Percentiles rank a stretch among this genome's conserved stretches.
These are phyloP conservation scores for Starmerella stellata DNA, from an alignment of 805 yeast species.

Conservation along the genomic window DNA sequence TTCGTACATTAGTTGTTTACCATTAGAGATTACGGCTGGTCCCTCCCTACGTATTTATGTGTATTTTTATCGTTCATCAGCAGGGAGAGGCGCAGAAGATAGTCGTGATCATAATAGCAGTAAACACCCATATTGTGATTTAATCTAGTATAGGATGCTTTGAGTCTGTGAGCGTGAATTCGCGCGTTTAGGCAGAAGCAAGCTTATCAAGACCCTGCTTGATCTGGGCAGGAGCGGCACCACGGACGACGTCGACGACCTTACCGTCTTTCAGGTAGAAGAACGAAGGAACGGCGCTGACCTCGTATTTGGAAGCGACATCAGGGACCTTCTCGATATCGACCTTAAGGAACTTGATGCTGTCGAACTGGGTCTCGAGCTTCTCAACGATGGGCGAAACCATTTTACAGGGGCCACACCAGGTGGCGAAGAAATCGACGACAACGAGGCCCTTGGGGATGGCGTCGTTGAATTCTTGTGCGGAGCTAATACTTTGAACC, in stretches of 20 bases:
- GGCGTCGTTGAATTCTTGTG: slow-evolving; percentile 48
- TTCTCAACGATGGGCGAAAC: slow-evolving; percentile 82
- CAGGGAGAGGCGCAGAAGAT: too few species aligned
- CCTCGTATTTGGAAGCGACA: slow-evolving; percentile 52
- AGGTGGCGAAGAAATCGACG: slow-evolving; percentile 88
- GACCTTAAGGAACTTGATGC: slow-evolving; percentile 66
- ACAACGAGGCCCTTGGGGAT: slow-evolving; percentile 61
- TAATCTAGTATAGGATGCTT: too few species aligned
- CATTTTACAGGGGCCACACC: slow-evolving; percentile 99
- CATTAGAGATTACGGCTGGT: too few species aligned
- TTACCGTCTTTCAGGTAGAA: slow-evolving; percentile 70
- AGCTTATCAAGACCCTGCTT: slow-evolving; percentile 49
- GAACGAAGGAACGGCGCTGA: slow-evolving; percentile 49
- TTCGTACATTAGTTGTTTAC: too few species aligned
- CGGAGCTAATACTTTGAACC: slow-evolving; percentile 35
- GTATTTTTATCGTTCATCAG: too few species aligned
- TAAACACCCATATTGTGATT: too few species aligned
- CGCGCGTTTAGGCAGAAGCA: too few species aligned
- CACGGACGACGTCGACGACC: slow-evolving; percentile 61
- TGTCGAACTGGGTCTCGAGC: slow-evolving; percentile 33
- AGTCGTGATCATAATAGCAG: too few species aligned
- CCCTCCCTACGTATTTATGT: too few species aligned
- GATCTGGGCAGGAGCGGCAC: slow-evolving; percentile 54
- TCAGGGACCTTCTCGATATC: slow-evolving; percentile 74
- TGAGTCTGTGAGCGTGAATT: too few species aligned